Evolutionary conservation across 2,329 filamentous ascomycete genomes (phyloP), one percentile per base, ranked within the genome.

Genomic region (Neurospora crassa): DNA sequence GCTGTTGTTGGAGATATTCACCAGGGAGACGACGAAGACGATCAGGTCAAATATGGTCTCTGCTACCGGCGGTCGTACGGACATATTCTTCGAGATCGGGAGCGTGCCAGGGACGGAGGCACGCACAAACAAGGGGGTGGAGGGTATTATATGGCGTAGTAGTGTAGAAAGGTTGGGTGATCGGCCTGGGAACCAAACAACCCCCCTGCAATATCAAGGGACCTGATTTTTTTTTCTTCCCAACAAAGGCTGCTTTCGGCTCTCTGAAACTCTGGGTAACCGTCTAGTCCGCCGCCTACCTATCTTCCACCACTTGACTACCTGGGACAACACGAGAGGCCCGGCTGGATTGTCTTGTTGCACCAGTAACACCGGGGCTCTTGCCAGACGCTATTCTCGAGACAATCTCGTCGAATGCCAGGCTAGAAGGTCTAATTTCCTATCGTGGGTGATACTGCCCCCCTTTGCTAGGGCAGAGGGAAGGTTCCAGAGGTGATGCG

Each of bases 21-120:
- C 42, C 37, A 72, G 68, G 53, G 68, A 69, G 16, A 63, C 34
- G 12, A 73, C 29, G 69, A 73, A 73, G 53, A 71, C 20, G 63
- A 73, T 59, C n/a, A 73, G 69, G 67, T 73, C 68, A 40, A 72
- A 37, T 40, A 73, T 18, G 40, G 71, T 71, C 20, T 68, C 43
- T 41, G 71, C 67, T 45, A 72, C 45, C 12, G 63, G 40, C 4
- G 45, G 53, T 63, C 24, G 53, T 63, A 18, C 53, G 16, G 53
- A 63, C 53, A 63, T 63, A 34, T 5, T 63, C 53, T 63, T 63
- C 34, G 29, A 16, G 53, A 63, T 63, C 53, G 24, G 24, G 5
- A 24, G 24, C 24, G 53, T 63, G 53, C 53, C 53, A 63, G 53
- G 53, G 53, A 63, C 53, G 53, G 53, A 63, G 24, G 53, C 53